Conservation (phyloP, 2,329 filamentous ascomycete genomes). For the Colletotrichum scovillei region DNA sequence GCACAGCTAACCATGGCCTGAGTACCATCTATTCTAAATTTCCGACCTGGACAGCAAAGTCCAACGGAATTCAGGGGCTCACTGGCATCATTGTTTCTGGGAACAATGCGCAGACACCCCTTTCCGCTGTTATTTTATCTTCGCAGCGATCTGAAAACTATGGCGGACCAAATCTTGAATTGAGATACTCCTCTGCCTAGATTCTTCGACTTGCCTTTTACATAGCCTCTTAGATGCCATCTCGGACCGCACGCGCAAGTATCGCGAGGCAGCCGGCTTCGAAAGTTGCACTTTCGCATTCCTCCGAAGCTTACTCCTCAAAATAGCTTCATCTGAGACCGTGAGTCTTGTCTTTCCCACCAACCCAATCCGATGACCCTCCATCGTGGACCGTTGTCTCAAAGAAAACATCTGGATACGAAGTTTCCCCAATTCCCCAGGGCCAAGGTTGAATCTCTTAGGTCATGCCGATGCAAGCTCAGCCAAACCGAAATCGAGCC, state of each 20-base stretch:
- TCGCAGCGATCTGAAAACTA: background rate
- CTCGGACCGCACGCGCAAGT: too few relatives aligned
- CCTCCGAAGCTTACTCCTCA: constrained; percentile 9
- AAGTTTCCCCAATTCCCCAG: background rate
- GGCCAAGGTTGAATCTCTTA: background rate
- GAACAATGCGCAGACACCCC: background rate
- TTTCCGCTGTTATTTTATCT: background rate
- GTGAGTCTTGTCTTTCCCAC: background rate
- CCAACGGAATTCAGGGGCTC: background rate
- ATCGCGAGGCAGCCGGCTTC: too few relatives aligned
- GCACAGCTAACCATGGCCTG: too few relatives aligned
- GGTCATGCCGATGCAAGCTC: background rate
- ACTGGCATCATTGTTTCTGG: background rate
- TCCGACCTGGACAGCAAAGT: background rate
- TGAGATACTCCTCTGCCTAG: background rate
- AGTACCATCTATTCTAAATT: too few relatives aligned
- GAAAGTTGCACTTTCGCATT: background rate
- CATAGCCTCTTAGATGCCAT: background rate
- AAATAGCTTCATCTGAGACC: background rate
- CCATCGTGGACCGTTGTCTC: background rate
- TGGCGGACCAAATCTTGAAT: too few relatives aligned
- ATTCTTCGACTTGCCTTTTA: background rate
- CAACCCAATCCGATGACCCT: background rate
- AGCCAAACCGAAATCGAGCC: background rate
- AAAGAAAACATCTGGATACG: background rate